Base-by-base conservation (phyloP, 73 alveolate species). In the Effrenium voratum region DNA sequence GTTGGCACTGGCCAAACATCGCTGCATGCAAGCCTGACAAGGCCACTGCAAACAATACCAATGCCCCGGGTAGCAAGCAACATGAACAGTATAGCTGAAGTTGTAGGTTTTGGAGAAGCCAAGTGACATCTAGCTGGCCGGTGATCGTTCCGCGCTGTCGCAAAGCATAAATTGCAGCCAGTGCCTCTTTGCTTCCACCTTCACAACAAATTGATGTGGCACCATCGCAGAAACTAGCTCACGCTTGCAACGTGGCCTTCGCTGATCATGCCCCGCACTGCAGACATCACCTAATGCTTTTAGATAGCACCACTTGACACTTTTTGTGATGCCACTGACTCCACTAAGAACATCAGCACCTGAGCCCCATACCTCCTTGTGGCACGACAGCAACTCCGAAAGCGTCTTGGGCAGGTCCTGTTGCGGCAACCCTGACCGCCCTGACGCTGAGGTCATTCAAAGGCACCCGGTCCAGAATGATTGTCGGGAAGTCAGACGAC, bases 131-230 rank as follows among this genome's bases (percentile, higher is more conserved):
- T 36, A 86, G 45, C 47, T 86, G 94, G 38, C 94, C 94, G 4
- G 94, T 86, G 34, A 86, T 86, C 32, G 45, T 86, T 59, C 63
- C 43, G 38, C 81, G 63, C 94, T 86, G 94, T 22, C 94, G 81
- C 82, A 86, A 45, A 55, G 94, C 94, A 60, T 86, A 86, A 15
- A 86, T 86, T 15, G 94, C 94, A 13, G 94, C 94, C 66, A 86
- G 10, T 24, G 94, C 94, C 66, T 86, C 94, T 63, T 86, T 86
- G 60, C 94, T 86, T n/a, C 94, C 94, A 86, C 94, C 94, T 86
- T 40, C 57, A 77, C 77, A 16, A 63, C 34, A 8, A 40, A 1
- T 63, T 63, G 43, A 63, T 63, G 26, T 2, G 77, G 77, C 77
- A 1, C 77, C n/a, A 1, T 40, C n/a, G 49, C 34, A 46, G 13